Percentiles rank a stretch among this genome's conserved stretches.
These are phyloP conservation scores for Exsudoporus floridanus DNA, from an alignment of 1,284 basidiomycete species.

Conservation along the genomic window DNA sequence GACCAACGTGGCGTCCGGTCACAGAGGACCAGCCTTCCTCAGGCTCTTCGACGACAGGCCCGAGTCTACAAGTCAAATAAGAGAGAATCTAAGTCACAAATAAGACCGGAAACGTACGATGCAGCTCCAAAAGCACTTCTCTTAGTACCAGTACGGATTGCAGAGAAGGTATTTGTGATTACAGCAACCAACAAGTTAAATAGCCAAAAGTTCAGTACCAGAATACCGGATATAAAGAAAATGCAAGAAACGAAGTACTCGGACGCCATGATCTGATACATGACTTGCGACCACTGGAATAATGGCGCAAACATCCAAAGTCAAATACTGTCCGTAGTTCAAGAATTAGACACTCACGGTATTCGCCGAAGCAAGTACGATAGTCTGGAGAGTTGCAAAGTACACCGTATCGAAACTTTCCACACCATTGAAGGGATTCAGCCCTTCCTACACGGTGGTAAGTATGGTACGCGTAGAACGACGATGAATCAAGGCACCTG, in stretches of 20 bases:
- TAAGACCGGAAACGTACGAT: conserved; percentile 43
- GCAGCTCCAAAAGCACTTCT: conserved; percentile 92
- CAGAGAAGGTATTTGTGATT: conserved; percentile 92
- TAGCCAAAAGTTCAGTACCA: conserved; percentile 91
- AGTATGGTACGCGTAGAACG: not conserved
- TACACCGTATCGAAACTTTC: conserved; percentile 93
- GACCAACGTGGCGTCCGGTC: conserved; percentile 43
- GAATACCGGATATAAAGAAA: conserved; percentile 84
- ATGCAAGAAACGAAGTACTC: conserved; percentile 87
- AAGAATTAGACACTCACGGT: conserved; percentile 47
- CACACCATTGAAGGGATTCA: conserved; percentile 69
- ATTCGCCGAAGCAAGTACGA: conserved; percentile 82
- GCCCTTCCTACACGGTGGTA: conserved; percentile 47
- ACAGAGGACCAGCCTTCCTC: conserved; percentile 60
- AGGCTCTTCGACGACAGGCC: conserved; percentile 49
- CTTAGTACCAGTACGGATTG: conserved; percentile 85
- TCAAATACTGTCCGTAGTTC: not conserved
- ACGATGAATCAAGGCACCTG: conserved; percentile 42
- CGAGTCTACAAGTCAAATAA: conserved; percentile 38
- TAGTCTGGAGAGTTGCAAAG: conserved; percentile 77
- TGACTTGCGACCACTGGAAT: conserved; percentile 68
- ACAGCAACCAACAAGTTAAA: conserved; percentile 96
- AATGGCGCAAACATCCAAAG: not conserved
- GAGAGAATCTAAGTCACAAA: not conserved
- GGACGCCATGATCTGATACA: conserved; percentile 92